These are phyloP conservation scores for Fraxinus excelsior DNA, from an alignment of 257 asterid species.

Conservation along the genomic window DNA sequence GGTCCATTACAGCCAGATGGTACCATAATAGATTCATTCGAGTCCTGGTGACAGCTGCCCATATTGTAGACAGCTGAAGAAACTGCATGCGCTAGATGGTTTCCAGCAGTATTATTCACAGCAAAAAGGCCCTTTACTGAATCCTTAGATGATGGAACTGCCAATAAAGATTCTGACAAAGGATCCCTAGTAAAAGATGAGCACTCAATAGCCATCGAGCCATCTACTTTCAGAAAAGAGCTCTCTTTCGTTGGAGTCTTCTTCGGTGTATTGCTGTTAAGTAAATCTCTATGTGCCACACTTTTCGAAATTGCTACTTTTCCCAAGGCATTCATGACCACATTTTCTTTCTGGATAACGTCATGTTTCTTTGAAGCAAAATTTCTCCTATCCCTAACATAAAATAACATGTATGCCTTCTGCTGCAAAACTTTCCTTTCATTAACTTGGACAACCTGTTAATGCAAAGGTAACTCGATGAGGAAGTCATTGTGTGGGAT, in stretches of 20 bases:
- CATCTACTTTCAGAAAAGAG: conserved; percentile 27
- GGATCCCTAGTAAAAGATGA: conserved; percentile 31
- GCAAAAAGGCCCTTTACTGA: conserved; percentile 27
- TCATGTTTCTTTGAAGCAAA: conserved; percentile 45
- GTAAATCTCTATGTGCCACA: conserved; percentile 33
- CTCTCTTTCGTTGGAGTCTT: conserved; percentile 31
- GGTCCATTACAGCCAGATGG: conserved; percentile 28
- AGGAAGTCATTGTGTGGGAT: conserved; percentile 14
- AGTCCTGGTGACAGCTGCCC: conserved; percentile 24
- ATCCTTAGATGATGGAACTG: conserved; percentile 34
- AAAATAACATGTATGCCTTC: conserved; percentile 96
- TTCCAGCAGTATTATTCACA: conserved; percentile 21
- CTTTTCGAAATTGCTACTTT: conserved; percentile 44
- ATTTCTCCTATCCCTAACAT: conserved; percentile 70
- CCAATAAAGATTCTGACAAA: conserved; percentile 21
- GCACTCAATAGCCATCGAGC: conserved; percentile 25
- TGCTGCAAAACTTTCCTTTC: conserved; percentile 84
- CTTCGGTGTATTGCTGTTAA: conserved; percentile 21
- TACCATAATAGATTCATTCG: conserved; percentile 29
- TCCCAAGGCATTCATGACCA: conserved; percentile 44
- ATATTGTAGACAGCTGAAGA: conserved; percentile 22
- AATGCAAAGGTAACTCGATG: conserved; percentile 15
- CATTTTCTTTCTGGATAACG: conserved; percentile 45
- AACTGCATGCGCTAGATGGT: conserved; percentile 24
- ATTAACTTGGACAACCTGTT: conserved; percentile 81